phyloP scores from a whole-genome alignment of 2,329 filamentous ascomycete genomes.

The Colletotrichum musicola region DNA sequence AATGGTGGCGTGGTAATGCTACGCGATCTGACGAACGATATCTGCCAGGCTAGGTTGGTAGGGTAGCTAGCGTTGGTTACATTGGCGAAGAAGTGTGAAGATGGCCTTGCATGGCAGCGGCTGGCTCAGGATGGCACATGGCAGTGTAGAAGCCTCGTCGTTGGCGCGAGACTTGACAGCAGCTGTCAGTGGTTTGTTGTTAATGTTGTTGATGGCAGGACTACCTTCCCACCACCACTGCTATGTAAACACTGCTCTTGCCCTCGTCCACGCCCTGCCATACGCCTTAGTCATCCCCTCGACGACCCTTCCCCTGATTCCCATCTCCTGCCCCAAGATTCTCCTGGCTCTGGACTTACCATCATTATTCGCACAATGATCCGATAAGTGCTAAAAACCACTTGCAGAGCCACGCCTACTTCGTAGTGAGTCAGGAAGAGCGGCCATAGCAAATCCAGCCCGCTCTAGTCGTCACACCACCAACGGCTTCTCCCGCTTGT shows the following conservation, averaged over 20 bases:
- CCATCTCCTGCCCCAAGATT: too few relatives aligned
- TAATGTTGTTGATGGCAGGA: background rate
- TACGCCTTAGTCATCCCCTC: slow-evolving; percentile 12
- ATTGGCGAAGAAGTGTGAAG: background rate
- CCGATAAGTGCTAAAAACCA: too few relatives aligned
- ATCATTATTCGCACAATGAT: too few relatives aligned
- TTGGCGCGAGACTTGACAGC: slow-evolving; percentile 1
- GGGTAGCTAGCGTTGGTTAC: slow-evolving; percentile 1
- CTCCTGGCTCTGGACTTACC: too few relatives aligned
- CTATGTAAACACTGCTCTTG: too few relatives aligned
- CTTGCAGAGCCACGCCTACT: too few relatives aligned
- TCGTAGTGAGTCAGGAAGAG: background rate
- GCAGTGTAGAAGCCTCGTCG: slow-evolving; percentile 7
- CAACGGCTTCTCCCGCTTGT: background rate
- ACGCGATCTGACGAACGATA: slow-evolving; percentile 26
- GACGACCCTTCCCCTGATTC: background rate
- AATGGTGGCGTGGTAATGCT: slow-evolving; percentile 6
- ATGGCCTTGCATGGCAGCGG: slow-evolving; percentile 15
- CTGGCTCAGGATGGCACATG: slow-evolving; percentile 1
- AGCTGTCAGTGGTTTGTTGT: background rate
- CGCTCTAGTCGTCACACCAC: background rate
- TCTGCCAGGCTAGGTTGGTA: slow-evolving; percentile 15
- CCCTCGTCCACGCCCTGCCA: background rate
- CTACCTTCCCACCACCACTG: too few relatives aligned
- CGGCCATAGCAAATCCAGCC: background rate